phyloP scores from a whole-genome alignment of 2,329 filamentous ascomycete species.

The Fusarium sp. region DNA sequence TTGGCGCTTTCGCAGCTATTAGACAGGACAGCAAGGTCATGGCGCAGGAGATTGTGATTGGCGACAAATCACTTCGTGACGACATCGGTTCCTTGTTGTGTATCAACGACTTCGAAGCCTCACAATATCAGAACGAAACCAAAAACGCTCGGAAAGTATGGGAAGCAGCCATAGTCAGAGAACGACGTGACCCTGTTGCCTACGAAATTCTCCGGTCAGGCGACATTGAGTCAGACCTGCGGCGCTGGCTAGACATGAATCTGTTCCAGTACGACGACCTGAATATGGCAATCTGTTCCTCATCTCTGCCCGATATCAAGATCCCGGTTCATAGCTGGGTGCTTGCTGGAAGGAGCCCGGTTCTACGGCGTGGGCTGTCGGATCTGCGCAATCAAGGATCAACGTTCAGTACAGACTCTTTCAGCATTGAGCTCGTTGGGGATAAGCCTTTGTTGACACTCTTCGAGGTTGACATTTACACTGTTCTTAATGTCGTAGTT shows the following conservation, averaged over 20 bases:
- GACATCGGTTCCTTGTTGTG: slow-evolving; percentile 78
- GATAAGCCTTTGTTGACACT: slow-evolving; percentile 72
- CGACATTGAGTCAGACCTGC: slow-evolving; percentile 74
- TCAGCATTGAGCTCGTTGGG: slow-evolving; percentile 53
- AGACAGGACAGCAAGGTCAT: slow-evolving; percentile 87
- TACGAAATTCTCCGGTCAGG: slow-evolving; percentile 68
- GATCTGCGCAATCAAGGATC: slow-evolving; percentile 58
- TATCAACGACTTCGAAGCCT: slow-evolving; percentile 68
- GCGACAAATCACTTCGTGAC: slow-evolving; percentile 76
- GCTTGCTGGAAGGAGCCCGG: slow-evolving; percentile 76
- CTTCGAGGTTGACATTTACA: slow-evolving; percentile 76
- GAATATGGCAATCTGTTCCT: slow-evolving; percentile 62
- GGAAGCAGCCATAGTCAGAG: slow-evolving; percentile 49
- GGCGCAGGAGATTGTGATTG: slow-evolving; percentile 74
- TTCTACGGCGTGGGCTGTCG: slow-evolving; percentile 71
- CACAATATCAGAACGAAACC: slow-evolving; percentile 49
- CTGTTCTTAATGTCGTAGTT: slow-evolving; percentile 80
- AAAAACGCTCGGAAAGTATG: slow-evolving; percentile 56
- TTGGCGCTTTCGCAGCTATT: slow-evolving; percentile 89
- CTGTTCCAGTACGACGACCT: slow-evolving; percentile 54
- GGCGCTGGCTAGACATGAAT: slow-evolving; percentile 58
- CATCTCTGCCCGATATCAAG: slow-evolving; percentile 72
- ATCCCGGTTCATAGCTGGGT: slow-evolving; percentile 89
- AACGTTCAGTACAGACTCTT: slow-evolving; percentile 43
- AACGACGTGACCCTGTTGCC: slow-evolving; percentile 62